A percentile compares a stretch with the other conserved stretches of the same genome.
phyloP scores from a whole-genome alignment of 1,139 yeast species.

The Hansenula sp. region DNA sequence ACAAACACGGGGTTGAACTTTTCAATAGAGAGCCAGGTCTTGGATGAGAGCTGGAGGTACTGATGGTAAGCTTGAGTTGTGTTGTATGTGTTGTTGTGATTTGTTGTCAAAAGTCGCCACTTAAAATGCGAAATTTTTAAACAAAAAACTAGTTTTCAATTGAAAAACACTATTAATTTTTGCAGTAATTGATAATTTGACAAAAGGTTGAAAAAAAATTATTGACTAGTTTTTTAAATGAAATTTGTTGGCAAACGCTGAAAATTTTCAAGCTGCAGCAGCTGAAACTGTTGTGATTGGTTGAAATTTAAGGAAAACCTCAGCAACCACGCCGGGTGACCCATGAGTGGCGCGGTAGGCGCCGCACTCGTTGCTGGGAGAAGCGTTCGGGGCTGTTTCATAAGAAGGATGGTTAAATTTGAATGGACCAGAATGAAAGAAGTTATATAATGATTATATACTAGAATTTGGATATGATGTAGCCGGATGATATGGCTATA shows the following conservation, averaged over 20 bases:
- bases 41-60: neutral
- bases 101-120: constrained; percentile 2
- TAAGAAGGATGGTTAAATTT: neutral
- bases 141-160: neutral
- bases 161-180: too few relatives aligned
- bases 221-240: neutral
- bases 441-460: neutral
- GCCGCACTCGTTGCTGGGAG: constrained; percentile 3
- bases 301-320: neutral
- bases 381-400: neutral
- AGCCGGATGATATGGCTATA: neutral
- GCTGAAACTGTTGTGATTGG: constrained; percentile 10
- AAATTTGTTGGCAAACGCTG: neutral
- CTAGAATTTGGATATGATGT: neutral
- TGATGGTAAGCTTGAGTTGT: neutral
- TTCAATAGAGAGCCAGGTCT: neutral
- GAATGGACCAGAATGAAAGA: too few relatives aligned
- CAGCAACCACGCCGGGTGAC: constrained; percentile 2
- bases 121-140: constrained; percentile 1
- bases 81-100: neutral
- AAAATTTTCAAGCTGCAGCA: constrained; percentile 1
- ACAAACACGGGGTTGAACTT: neutral
- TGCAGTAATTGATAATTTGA: neutral
- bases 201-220: neutral
- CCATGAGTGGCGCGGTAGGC: neutral